A percentile compares a stretch with the other conserved stretches of the same genome.
Evolutionary conservation across 2,329 filamentous ascomycete genomes (phyloP).

Genomic region (Microcyclospora tardicrescens): DNA sequence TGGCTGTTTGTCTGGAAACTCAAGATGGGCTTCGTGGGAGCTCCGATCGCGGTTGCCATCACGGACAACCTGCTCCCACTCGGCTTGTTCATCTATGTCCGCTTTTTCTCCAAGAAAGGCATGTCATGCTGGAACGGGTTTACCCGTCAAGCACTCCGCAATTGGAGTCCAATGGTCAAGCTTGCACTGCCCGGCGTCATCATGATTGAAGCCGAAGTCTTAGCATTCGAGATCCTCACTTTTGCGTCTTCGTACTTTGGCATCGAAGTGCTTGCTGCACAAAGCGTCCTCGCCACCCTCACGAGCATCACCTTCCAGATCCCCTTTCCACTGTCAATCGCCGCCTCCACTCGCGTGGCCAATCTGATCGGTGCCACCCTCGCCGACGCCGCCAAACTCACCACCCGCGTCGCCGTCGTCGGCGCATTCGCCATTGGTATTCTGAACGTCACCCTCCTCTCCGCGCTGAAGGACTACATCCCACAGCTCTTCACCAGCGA

Average conservation of each 20-base stretch:
- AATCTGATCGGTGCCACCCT: constrained; percentile 83
- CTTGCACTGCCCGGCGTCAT: constrained; percentile 77
- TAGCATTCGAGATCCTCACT: constrained; percentile 83
- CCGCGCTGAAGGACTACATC: constrained; percentile 56
- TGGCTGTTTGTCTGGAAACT: constrained; percentile 61
- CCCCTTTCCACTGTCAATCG: constrained; percentile 81
- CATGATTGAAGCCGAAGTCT: constrained; percentile 85
- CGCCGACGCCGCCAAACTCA: constrained; percentile 63
- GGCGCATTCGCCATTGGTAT: constrained; percentile 58
- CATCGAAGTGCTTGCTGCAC: constrained; percentile 64
- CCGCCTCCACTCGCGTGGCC: constrained; percentile 73
- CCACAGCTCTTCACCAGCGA: constrained; percentile 61
- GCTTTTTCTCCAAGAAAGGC: constrained; percentile 47
- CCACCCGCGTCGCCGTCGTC: constrained; percentile 59
- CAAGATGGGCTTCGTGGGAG: constrained; percentile 60
- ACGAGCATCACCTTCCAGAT: constrained; percentile 16
- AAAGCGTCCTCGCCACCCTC: constrained; percentile 28
- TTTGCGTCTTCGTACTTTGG: constrained; percentile 69
- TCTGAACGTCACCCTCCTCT: constrained; percentile 61
- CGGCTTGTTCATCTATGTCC: constrained; percentile 58
- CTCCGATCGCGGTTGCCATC: constrained; percentile 61
- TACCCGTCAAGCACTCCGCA: constrained; percentile 50
- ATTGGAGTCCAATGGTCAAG: constrained; percentile 72
- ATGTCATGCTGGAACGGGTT: constrained; percentile 69
- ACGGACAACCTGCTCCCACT: constrained; percentile 62